Percentiles rank a stretch among this genome's conserved stretches.
These are phyloP conservation scores for Hanseniaspora occidentalis DNA, from an alignment of 805 yeast species.

Conservation along the genomic window DNA sequence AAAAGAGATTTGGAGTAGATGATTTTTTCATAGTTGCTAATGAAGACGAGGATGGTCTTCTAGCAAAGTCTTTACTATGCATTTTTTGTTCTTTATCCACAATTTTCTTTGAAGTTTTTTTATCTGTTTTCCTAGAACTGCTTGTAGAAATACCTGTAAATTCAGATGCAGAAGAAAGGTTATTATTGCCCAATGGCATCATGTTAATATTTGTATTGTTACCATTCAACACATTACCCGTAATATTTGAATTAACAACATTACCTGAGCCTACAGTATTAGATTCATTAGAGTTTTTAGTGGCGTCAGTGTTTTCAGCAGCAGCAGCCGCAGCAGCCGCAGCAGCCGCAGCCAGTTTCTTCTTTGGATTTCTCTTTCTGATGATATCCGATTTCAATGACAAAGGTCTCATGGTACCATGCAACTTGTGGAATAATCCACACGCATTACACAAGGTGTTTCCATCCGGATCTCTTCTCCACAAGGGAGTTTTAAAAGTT, in stretches of 20 bases:
- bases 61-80: background rate
- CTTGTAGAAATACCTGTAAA: slow-evolving; percentile 9
- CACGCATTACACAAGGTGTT: slow-evolving; percentile 93
- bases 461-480: slow-evolving; percentile 91
- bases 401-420: slow-evolving; percentile 90
- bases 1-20: background rate
- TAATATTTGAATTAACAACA: background rate
- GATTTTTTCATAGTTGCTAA: slow-evolving; percentile 5
- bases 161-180: background rate
- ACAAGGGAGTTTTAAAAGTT: slow-evolving; percentile 84
- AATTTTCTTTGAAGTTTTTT: slow-evolving; percentile 2
- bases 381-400: slow-evolving; percentile 87
- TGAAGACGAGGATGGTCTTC: slow-evolving; percentile 7
- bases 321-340: slow-evolving; percentile 1
- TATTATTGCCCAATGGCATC: background rate
- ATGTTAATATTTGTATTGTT: slow-evolving; percentile 5
- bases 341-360: slow-evolving; percentile 34
- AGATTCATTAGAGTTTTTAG: background rate
- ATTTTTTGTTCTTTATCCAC: background rate
- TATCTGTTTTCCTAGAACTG: slow-evolving; percentile 7
- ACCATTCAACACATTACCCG: background rate
- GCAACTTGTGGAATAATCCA: slow-evolving; percentile 82
- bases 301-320: background rate
- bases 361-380: slow-evolving; percentile 55
- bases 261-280: too few species aligned